Evolutionary conservation across 2,329 filamentous ascomycete genomes (phyloP).

Genomic region (Xylogone sp.): DNA sequence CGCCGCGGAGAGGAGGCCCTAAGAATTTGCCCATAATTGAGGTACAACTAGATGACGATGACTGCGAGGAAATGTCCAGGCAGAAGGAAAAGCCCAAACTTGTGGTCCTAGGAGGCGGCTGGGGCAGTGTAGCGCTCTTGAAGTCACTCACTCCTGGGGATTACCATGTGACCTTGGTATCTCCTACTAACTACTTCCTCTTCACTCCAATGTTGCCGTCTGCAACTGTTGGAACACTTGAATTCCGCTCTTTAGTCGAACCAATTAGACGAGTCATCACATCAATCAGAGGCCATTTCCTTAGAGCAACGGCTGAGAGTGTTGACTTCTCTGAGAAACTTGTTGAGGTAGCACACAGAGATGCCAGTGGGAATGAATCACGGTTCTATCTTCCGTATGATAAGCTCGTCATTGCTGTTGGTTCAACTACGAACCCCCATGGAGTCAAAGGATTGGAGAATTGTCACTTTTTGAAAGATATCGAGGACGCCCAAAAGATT

Average conservation of each 20-base stretch:
- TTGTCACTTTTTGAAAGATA: conserved; percentile 93
- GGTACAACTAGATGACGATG: conserved; percentile 83
- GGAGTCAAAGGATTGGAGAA: conserved; percentile 93
- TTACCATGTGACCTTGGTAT: conserved; percentile 94
- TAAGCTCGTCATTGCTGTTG: conserved; percentile 89
- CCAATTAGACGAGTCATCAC: conserved; percentile 82
- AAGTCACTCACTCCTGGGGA: conserved; percentile 88
- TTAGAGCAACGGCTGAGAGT: conserved; percentile 82
- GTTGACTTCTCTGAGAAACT: conserved; percentile 90
- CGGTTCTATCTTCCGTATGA: conserved; percentile 96
- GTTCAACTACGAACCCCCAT: conserved; percentile 89
- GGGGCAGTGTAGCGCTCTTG: conserved; percentile 88
- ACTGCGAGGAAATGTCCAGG: conserved; percentile 62
- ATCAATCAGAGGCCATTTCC: conserved; percentile 79
- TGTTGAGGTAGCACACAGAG: conserved; percentile 76
- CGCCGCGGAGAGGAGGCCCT: conserved; percentile 77
- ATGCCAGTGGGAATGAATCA: conserved; percentile 66
- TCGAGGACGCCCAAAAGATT: conserved; percentile 85
- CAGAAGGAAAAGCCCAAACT: conserved; percentile 87
- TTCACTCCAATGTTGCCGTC: conserved; percentile 98
- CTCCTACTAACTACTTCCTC: conserved; percentile 92
- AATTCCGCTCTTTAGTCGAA: conserved; percentile 86
- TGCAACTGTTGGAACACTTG: conserved; percentile 92
- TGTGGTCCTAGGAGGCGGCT: conserved; percentile 90
- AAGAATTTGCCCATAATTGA: conserved; percentile 95